Evolutionary conservation across 208 protist species (phyloP), one percentile per base, ranked within the genome.

Genomic region (Tritrichomonas musculus): DNA sequence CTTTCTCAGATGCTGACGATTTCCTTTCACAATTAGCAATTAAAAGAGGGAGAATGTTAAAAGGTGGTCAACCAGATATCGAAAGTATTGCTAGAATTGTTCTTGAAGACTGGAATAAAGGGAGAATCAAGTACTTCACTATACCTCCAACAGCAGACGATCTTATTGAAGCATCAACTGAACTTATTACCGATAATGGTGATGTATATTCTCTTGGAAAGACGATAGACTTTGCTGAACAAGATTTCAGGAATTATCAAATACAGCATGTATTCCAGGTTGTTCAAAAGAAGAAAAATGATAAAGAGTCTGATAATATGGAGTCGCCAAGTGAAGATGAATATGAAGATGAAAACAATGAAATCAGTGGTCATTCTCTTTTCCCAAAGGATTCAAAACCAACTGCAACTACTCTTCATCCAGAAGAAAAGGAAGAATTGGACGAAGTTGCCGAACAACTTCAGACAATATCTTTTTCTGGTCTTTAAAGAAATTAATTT

Each of bases 81-180:
- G 84, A 95, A 9, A 44, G 53, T 65, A 94, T 65, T 5, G 94
- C 94, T 0, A 14, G 88, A 33, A 55, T 33, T 39, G 92, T 95
- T 36, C 22, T 95, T 2, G 53, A 93, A 5, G 94, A 95, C 50
- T 95, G 94, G 94, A 95, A 94, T 53, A 77, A 88, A 0, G 94
- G 94, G 0, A 30, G 50, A 30, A 95, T 95, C 93, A 94, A 93
- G 33, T 95, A 94, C 41, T 95, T 57, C 66, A 94, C 93, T 22
- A 50, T 69, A 27, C 72, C 93, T 57, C 77, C 77, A 39, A 36
- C 92, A 55, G 73, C 39, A 9, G 84, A 88, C 22, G 93, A 94
- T 20, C 11, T 33, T 39, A 44, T 53, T 39, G 77, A n/a, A 39
- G 44, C 41, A 27, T 53, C 44, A 20, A 36, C 47, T 2, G 77